Conservation (phyloP, 345 rosid species). For the Bretschneidera sinensis region DNA sequence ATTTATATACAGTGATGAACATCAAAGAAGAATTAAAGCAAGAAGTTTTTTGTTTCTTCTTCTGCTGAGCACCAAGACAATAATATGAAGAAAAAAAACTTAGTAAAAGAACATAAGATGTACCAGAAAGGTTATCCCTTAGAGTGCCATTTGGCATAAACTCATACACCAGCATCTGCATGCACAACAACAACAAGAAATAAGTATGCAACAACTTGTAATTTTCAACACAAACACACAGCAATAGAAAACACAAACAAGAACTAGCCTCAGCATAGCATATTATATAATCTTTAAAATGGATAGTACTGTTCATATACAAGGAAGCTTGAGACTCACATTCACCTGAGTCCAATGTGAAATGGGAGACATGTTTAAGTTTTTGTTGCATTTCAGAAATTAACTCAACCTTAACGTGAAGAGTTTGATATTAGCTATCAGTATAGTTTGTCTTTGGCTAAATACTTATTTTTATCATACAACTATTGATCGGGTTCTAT, state of each 20-base stretch:
- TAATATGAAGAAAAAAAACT: background rate
- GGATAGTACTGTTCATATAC: background rate
- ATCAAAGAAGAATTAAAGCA: too few relatives aligned
- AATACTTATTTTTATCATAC: too few relatives aligned
- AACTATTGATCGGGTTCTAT: too few relatives aligned
- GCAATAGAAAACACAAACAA: conserved; percentile 4
- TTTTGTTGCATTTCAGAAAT: too few relatives aligned
- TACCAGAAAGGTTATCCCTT: conserved; percentile 86
- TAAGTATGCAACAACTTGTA: background rate
- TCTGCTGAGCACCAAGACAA: background rate
- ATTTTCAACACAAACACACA: conserved; percentile 2
- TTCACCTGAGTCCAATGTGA: background rate
- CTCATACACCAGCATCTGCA: conserved; percentile 94
- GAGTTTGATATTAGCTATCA: too few relatives aligned
- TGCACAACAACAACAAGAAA: background rate
- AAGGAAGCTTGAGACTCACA: too few relatives aligned
- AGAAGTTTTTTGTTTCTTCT: background rate
- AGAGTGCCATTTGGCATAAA: conserved; percentile 87
- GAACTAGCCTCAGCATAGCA: background rate
- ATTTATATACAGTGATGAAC: background rate
- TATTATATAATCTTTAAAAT: background rate
- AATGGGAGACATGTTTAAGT: too few relatives aligned
- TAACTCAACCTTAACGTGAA: too few relatives aligned
- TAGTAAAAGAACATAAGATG: conserved; percentile 9
- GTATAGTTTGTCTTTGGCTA: too few relatives aligned